phyloP scores from a whole-genome alignment of 192 early-diverging fungal species.

The Coemansia brasiliensis region DNA sequence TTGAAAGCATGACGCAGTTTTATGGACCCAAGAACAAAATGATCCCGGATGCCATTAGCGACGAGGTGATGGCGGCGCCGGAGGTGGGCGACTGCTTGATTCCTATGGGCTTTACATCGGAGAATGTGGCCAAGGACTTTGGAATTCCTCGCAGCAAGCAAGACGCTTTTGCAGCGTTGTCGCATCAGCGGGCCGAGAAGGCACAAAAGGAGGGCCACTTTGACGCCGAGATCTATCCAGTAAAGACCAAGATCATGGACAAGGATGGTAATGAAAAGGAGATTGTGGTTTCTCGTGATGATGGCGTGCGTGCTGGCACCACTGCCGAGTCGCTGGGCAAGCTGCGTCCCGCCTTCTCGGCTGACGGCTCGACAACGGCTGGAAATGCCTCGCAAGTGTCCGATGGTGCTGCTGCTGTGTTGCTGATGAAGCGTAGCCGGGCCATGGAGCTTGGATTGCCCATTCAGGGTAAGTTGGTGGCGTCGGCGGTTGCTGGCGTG shows the following conservation, averaged over 20 bases:
- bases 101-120: slow-evolving; percentile 93
- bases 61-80: slow-evolving; percentile 70
- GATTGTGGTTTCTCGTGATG: slow-evolving; percentile 79
- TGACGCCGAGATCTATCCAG: slow-evolving; percentile 87
- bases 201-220: slow-evolving; percentile 92
- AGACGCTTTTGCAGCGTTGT: slow-evolving; percentile 85
- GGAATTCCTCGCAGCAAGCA: slow-evolving; percentile 82
- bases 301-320: slow-evolving; percentile 82
- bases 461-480: slow-evolving; percentile 83
- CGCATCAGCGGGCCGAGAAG: slow-evolving; percentile 77
- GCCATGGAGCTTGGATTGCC: slow-evolving; percentile 85
- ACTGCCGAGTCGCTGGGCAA: slow-evolving; percentile 80
- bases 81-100: slow-evolving; percentile 82
- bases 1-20: slow-evolving; percentile 91
- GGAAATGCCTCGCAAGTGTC: slow-evolving; percentile 98
- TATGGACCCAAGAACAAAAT: slow-evolving; percentile 73
- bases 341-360: slow-evolving; percentile 85
- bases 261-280: slow-evolving; percentile 76
- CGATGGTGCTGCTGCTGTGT: slow-evolving; percentile 94
- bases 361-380: slow-evolving; percentile 84
- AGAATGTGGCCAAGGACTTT: slow-evolving; percentile 93
- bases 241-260: slow-evolving; percentile 71
- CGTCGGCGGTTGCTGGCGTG: slow-evolving; percentile 86
- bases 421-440: slow-evolving; percentile 91
- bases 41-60: slow-evolving; percentile 69